phyloP scores from a whole-genome alignment of 371 early-diverging fungal genomes.

The Phascolomyces articulosus region DNA sequence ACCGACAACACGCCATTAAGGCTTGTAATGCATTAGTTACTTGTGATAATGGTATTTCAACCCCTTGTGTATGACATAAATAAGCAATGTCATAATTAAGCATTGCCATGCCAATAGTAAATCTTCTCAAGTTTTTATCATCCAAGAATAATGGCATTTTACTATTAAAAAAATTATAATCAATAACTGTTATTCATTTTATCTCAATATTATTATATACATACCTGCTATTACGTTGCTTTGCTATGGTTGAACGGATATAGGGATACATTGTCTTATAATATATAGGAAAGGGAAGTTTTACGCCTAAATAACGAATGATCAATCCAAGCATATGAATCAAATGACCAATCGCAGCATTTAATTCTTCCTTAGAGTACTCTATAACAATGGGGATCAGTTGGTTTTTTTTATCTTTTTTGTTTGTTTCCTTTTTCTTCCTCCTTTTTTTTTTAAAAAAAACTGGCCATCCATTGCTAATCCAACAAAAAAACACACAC shows the following conservation, averaged over 20 bases:
- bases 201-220: not conserved
- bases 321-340: slow-evolving; percentile 80
- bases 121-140: slow-evolving; percentile 55
- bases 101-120: slow-evolving; percentile 79
- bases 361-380: slow-evolving; percentile 73
- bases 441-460: not conserved
- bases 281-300: slow-evolving; percentile 71
- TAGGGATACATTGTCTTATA: slow-evolving; percentile 57
- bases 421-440: too few species aligned
- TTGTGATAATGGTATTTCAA: slow-evolving; percentile 64
- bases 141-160: slow-evolving; percentile 59
- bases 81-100: slow-evolving; percentile 86
- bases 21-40: slow-evolving; percentile 75
- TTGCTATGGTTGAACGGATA: slow-evolving; percentile 32
- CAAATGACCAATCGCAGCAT: slow-evolving; percentile 81
- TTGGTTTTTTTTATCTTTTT: too few species aligned
- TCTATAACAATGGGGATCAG: slow-evolving; percentile 19
- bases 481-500: too few species aligned
- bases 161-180: slow-evolving; percentile 7
- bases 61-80: slow-evolving; percentile 83
- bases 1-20: slow-evolving; percentile 69
- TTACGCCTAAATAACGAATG: slow-evolving; percentile 77
- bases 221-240: slow-evolving; percentile 22
- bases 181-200: too few species aligned
- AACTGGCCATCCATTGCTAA: too few species aligned